Percentiles rank a stretch among this genome's conserved stretches.
Evolutionary conservation across 2,329 filamentous ascomycete genomes (phyloP).

Genomic region (Claviceps maximensis): DNA sequence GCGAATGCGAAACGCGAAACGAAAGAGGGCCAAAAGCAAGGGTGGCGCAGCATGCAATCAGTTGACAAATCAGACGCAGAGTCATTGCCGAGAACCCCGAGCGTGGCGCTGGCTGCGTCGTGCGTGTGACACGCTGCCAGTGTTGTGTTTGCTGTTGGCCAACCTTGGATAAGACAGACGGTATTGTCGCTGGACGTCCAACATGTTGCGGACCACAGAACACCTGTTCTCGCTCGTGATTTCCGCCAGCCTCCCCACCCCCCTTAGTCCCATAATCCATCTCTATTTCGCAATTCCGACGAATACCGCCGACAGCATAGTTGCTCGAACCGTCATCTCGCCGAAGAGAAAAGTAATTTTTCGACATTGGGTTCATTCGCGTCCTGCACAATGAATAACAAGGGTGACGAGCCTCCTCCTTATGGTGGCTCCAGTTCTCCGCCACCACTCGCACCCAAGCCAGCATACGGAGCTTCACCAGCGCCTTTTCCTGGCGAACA

Average conservation of each 20-base stretch:
- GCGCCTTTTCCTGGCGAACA: constrained; percentile 4
- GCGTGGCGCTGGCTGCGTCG: constrained; percentile 1
- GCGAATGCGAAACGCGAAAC: too few relatives aligned
- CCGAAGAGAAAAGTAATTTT: background rate
- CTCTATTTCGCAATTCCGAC: background rate
- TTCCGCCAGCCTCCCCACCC: background rate
- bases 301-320: background rate
- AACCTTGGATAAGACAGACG: background rate
- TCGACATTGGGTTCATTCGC: background rate
- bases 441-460: constrained; percentile 22
- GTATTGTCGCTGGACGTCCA: background rate
- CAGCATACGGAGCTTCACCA: constrained; percentile 28
- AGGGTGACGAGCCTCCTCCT: constrained; percentile 36
- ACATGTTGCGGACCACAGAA: background rate
- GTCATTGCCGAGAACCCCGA: constrained; percentile 2
- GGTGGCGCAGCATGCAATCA: constrained; percentile 19
- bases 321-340: background rate
- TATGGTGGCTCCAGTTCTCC: constrained; percentile 24
- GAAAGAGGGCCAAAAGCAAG: constrained; percentile 13
- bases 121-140: constrained; percentile 5
- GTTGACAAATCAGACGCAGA: background rate
- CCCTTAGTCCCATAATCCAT: background rate
- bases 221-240: background rate
- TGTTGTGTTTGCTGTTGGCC: constrained; percentile 7
- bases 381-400: constrained; percentile 26